Conservation (phyloP, 331 rosid genomes). For the Dryas integrifolia region DNA sequence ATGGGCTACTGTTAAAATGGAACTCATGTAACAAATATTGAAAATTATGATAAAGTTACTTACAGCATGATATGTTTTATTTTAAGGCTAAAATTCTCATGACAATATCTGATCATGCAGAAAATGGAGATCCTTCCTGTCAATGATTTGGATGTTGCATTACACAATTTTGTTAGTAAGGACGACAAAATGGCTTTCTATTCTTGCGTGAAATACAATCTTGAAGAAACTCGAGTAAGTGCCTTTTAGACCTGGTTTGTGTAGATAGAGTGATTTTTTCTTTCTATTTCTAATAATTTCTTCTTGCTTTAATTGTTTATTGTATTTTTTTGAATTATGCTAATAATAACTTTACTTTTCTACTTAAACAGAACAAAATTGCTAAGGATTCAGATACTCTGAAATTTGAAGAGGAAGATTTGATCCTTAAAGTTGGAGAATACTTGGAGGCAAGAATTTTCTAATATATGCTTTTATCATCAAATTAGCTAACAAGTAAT, state of each 20-base stretch:
- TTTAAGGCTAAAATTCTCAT: slow-evolving; percentile 13
- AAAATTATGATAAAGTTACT: slow-evolving; percentile 13
- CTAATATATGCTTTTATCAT: slow-evolving; percentile 4
- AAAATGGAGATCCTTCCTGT: slow-evolving; percentile 99
- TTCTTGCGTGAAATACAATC: slow-evolving; percentile 70
- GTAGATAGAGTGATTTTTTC: background rate
- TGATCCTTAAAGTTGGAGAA: slow-evolving; percentile 92
- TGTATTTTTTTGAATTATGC: background rate
- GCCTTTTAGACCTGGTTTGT: slow-evolving; percentile 15
- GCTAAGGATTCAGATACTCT: slow-evolving; percentile 55
- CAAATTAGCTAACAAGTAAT: slow-evolving; percentile 3
- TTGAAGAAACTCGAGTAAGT: slow-evolving; percentile 89
- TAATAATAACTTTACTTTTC: slow-evolving; percentile 27
- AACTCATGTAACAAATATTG: slow-evolving; percentile 21
- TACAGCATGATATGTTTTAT: background rate
- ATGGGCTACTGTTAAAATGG: slow-evolving; percentile 10
- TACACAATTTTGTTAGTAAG: slow-evolving; percentile 86
- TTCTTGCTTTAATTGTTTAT: slow-evolving; percentile 5
- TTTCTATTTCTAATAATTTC: background rate
- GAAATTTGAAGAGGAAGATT: slow-evolving; percentile 76
- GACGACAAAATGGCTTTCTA: slow-evolving; percentile 93
- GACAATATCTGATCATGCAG: slow-evolving; percentile 43
- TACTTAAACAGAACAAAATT: slow-evolving; percentile 63
- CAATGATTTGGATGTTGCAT: slow-evolving; percentile 89
- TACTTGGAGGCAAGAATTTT: slow-evolving; percentile 70